Evolutionary conservation across 2,329 filamentous ascomycete species (phyloP).

Genomic region (Neophaeococcomyces aloes): DNA sequence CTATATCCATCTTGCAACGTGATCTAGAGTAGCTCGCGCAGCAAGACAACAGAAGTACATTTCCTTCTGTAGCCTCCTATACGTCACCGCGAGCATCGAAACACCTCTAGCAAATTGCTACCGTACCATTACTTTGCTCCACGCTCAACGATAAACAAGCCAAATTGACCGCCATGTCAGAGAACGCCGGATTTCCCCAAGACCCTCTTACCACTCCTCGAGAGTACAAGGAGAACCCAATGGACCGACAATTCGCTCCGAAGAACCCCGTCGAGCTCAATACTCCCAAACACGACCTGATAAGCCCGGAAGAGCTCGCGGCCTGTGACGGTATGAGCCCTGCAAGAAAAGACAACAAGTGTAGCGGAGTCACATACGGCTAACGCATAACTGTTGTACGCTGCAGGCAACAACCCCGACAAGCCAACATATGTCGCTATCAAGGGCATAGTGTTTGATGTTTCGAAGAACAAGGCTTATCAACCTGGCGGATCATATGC

Average conservation of each 20-base stretch:
- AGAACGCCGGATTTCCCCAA: not conserved
- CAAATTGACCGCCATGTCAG: not conserved
- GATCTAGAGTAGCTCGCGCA: no score
- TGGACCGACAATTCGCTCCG: constrained; percentile 29
- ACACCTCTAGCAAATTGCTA: no score
- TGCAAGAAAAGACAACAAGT: not conserved
- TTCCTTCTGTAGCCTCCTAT: no score
- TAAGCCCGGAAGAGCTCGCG: constrained; percentile 66
- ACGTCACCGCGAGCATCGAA: no score
- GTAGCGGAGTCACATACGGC: no score
- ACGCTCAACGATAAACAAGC: no score
- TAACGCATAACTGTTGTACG: no score
- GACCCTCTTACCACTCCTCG: constrained; percentile 20
- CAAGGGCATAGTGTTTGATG: constrained; percentile 90
- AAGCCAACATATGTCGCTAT: constrained; percentile 52
- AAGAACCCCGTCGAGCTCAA: constrained; percentile 48
- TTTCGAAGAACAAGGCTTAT: constrained; percentile 81
- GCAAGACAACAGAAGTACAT: no score
- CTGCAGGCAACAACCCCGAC: constrained; percentile 31
- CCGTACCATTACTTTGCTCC: no score
- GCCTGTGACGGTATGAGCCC: constrained; percentile 67
- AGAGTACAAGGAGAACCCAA: constrained; percentile 22
- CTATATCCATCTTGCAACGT: no score
- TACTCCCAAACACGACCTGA: constrained; percentile 78
- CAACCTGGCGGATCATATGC: constrained; percentile 72